Base-by-base conservation (phyloP, 352 stramenopile species). In the Pythium rhizo-oryzae region DNA sequence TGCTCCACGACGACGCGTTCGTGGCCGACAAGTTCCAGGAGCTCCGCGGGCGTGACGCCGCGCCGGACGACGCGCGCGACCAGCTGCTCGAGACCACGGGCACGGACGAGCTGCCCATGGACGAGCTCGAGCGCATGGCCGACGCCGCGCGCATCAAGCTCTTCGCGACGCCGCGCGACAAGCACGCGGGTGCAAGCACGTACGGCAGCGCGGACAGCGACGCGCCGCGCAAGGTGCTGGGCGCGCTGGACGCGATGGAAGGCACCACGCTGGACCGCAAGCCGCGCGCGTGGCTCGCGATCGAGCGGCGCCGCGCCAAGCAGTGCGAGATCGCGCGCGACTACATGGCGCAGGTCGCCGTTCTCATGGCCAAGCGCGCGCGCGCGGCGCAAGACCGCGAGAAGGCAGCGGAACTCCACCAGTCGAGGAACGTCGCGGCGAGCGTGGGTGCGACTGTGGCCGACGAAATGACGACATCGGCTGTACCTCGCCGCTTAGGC, bases 1-100 rank as follows among this genome's bases (percentile, higher is more conserved):
- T 90, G 72, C 74, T 92, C 30, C 77, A 89, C 59, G 82, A 92
- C 69, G 79, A 92, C 43, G 66, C 74, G 50, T 92, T 91, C 55
- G 84, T 91, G 30, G 58, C 70, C 24, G 84, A 92, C 51, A 90
- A 90, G 49, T 88, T 80, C 37, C 77, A 90, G 57, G 84, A 92
- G 47, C 47, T 75, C 8, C 13, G 59, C 18, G 28, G 61, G 82
- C 1, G 28, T 30, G 15, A 55, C 50, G 25, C 39, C 5, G 12
- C 60, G 39, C 18, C 44, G 28, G 41, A 64, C 18, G 68, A 76
- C 30, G 51, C 67, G 7, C 13, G 43, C 44, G 71, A 81, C 39
- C 61, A 68, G 16, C 21, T 19, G 28, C 72, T 76, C n/a, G 77
- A 73, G 28, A 77, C 72, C 46, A 90, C 80, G 11, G 84, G 80